Evolutionary conservation across 495 filamentous ascomycete species (phyloP), one percentile per base, ranked within the genome.

Genomic region (Aspergillus egyptiacus): DNA sequence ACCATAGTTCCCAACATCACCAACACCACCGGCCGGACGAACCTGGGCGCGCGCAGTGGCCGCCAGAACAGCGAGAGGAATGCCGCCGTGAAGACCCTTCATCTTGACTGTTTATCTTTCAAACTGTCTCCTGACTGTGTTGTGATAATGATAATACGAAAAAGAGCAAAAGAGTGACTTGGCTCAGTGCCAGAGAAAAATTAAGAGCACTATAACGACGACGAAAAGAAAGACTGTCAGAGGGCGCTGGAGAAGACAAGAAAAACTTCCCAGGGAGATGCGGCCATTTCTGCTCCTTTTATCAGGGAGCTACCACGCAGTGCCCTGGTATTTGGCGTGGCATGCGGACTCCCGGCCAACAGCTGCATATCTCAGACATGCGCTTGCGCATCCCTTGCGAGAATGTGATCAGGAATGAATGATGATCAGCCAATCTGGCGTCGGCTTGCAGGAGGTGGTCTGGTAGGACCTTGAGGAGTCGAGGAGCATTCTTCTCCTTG

Each of bases 21-120:
- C n/a, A n/a, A n/a, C n/a, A n/a, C n/a, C n/a, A 31, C 9, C n/a
- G 10, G n/a, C 28, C 6, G 28, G 25, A 6, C 15, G 25, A 7
- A 55, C 55, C 56, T 70, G 57, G 6, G 65, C 66, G 49, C 59
- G 57, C 8, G 64, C 63, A 33, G 67, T 59, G 10, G 64, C 66
- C 19, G 64, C 69, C 47, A 73, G 57, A 24, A 71, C 49, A 33
- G 69, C 69, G 7, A 73, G 51, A 5, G 69, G 65, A 38, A 73
- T 66, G 38, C 66, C 66, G 25, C 55, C 60, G 25, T 67, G 55
- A 41, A 72, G 59, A 36, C 66, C 67, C 61, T 72, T 72, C 69
- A 72, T 72, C 20, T 48, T 57, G 40, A 13, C 44, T 28, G 17
- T n/a, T n/a, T n/a, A n/a, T n/a, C n/a, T n/a, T n/a, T n/a, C n/a